Conservation (phyloP, 2,329 filamentous ascomycete genomes). For the Thielaviopsis musarum region DNA sequence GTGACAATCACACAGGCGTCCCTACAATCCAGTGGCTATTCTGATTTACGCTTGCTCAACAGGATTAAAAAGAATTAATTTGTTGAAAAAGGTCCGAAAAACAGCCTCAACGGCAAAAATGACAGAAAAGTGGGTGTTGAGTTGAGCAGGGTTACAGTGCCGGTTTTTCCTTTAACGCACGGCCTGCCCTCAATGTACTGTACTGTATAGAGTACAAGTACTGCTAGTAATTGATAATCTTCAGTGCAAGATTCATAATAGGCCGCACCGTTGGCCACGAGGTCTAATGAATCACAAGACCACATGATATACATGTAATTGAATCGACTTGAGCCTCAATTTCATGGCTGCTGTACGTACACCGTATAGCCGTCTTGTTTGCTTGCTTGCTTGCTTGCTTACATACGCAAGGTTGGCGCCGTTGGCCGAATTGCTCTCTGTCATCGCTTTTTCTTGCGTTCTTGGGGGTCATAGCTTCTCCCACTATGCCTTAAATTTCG, state of each 20-base stretch:
- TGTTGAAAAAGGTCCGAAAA: neutral
- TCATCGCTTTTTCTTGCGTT: neutral
- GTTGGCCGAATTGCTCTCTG: no score
- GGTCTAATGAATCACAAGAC: no score
- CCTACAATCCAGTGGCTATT: neutral
- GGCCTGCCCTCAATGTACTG: neutral
- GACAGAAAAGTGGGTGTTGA: neutral
- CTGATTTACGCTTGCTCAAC: neutral
- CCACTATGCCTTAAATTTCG: neutral
- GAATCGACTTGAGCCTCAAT: neutral
- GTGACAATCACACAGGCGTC: neutral
- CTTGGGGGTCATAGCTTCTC: neutral
- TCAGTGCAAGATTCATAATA: no score
- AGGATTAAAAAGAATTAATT: neutral
- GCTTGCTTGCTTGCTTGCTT: no score
- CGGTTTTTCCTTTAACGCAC: neutral
- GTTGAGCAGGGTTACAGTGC: neutral
- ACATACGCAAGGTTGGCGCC: no score
- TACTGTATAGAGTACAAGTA: neutral
- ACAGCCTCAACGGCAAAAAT: neutral
- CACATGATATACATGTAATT: neutral
- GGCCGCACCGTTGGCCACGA: no score
- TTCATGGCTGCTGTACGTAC: neutral
- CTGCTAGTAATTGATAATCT: no score
- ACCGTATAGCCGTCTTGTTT: no score